phyloP scores from a whole-genome alignment of 805 yeast genomes.

The Yarrowia sp. region DNA sequence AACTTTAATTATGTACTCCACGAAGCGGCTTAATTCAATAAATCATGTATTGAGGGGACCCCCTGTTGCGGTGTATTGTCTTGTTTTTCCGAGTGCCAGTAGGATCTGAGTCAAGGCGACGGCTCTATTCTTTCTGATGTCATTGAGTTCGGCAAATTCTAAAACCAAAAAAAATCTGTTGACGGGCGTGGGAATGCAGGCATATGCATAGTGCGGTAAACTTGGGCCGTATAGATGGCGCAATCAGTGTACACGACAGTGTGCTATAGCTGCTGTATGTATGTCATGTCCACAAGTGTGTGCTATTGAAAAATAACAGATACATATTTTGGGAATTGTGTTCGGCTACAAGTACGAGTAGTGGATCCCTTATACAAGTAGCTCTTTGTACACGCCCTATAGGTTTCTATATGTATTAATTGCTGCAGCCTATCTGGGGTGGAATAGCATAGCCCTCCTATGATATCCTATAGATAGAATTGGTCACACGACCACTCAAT shows the following conservation, averaged over 20 bases:
- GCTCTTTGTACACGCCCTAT: background rate
- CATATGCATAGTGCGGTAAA: background rate
- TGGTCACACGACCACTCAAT: slow-evolving; percentile 8
- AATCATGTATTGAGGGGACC: no score
- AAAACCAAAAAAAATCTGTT: no score
- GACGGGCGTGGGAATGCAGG: background rate
- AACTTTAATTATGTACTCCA: background rate
- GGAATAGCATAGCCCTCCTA: background rate
- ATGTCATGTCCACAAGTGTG: background rate
- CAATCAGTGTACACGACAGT: background rate
- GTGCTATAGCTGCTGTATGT: background rate
- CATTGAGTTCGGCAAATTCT: background rate
- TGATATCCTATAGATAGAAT: background rate
- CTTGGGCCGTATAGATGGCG: background rate
- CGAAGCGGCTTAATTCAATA: no score
- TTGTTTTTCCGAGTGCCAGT: no score
- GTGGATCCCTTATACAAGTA: background rate
- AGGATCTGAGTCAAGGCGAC: background rate
- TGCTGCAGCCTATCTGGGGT: background rate
- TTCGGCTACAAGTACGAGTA: no score
- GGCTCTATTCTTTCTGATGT: background rate
- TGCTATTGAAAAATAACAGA: background rate
- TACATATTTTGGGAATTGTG: background rate
- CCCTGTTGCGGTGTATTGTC: no score
- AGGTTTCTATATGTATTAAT: background rate